Evolutionary conservation across 345 rosid species (phyloP).

Genomic region (Rubroshorea leprosula): DNA sequence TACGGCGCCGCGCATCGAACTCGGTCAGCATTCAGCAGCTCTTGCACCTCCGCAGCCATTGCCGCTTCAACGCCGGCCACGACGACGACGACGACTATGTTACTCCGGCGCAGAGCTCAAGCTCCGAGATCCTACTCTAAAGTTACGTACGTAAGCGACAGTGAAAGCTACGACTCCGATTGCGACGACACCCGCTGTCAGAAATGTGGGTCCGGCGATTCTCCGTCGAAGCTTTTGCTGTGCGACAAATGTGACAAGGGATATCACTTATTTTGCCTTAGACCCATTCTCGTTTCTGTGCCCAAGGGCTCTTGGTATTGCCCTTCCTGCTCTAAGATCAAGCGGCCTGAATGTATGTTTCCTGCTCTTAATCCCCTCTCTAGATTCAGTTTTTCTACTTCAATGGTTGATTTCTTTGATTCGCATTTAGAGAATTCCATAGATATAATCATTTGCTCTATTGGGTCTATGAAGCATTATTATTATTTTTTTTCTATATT

Average conservation of each 20-base stretch:
- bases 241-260: conserved; percentile 88
- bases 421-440: too few relatives aligned
- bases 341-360: conserved; percentile 57
- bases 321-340: conserved; percentile 47
- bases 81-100: conserved; percentile 13
- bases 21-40: not conserved
- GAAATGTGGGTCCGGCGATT: conserved; percentile 67
- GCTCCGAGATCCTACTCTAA: conserved; percentile 36
- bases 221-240: conserved; percentile 57
- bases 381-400: not conserved
- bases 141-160: conserved; percentile 2
- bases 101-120: conserved; percentile 39
- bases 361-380: too few relatives aligned
- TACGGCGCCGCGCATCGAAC: not conserved
- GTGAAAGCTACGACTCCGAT: conserved; percentile 17
- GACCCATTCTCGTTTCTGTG: conserved; percentile 77
- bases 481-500: too few relatives aligned
- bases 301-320: conserved; percentile 92
- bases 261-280: conserved; percentile 73
- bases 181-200: conserved; percentile 44
- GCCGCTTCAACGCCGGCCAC: not conserved
- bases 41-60: not conserved
- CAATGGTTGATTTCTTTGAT: not conserved
- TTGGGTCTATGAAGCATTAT: too few relatives aligned
- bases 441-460: too few relatives aligned